Evolutionary conservation across 768 basidiomycete genomes (phyloP).

Genomic region (Tylopilus balloui): DNA sequence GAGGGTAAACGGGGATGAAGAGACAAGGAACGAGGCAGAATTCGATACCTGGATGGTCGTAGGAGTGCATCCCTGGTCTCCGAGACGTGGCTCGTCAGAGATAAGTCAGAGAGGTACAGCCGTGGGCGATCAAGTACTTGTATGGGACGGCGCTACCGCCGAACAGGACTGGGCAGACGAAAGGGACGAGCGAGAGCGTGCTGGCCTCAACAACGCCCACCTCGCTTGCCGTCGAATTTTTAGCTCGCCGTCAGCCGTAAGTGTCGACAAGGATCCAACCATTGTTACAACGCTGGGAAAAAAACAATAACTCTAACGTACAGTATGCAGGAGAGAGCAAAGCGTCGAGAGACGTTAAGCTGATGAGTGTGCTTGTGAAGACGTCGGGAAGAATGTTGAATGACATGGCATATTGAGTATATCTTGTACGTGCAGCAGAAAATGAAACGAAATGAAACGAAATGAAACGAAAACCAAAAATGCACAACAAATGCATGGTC

Average conservation of each 20-base stretch:
- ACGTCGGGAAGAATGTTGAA: conserved; percentile 25
- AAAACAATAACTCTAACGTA: conserved; percentile 40
- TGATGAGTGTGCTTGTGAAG: conserved; percentile 28
- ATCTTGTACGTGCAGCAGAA: conserved; percentile 30
- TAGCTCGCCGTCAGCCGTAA: neutral
- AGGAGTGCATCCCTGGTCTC: conserved; percentile 26
- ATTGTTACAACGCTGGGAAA: conserved; percentile 11
- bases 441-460: conserved; percentile 7
- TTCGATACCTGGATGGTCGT: conserved; percentile 29
- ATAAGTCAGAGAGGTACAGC: neutral
- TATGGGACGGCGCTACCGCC: neutral
- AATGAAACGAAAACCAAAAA: conserved; percentile 24
- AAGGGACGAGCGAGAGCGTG: neutral
- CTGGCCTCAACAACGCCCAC: conserved; percentile 19
- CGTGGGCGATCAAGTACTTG: conserved; percentile 2
- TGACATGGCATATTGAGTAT: conserved; percentile 34
- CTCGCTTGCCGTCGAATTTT: conserved; percentile 12
- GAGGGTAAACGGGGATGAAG: conserved; percentile 3
- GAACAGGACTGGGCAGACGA: neutral
- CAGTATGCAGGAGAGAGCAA: conserved; percentile 38
- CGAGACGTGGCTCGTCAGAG: neutral
- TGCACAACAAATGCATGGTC: conserved; percentile 22
- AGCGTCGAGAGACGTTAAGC: conserved; percentile 22
- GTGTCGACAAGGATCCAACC: neutral
- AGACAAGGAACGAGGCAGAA: neutral